Conservation (phyloP, 208 protist genomes). For the Leishmania martiniquensis region DNA sequence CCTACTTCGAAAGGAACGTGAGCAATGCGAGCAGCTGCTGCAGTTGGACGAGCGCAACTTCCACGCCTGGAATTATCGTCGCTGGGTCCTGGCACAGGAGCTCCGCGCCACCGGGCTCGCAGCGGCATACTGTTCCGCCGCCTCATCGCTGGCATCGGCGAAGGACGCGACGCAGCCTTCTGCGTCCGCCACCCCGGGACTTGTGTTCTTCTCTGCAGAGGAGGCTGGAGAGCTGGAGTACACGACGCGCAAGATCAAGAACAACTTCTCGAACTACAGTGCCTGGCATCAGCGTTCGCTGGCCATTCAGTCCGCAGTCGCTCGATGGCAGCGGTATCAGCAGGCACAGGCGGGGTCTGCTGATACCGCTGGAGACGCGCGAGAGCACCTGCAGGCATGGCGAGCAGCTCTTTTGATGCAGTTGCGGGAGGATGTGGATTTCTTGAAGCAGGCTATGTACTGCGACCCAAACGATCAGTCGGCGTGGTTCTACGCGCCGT, state of each 20-base stretch:
- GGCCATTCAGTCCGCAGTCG: constrained; percentile 43
- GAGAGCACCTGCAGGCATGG: neutral
- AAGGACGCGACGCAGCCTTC: neutral
- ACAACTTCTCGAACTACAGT: constrained; percentile 98
- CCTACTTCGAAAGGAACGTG: constrained; percentile 61
- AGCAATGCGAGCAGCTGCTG: constrained; percentile 75
- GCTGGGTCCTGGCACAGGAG: constrained; percentile 52
- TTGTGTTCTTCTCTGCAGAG: constrained; percentile 34
- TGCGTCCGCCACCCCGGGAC: neutral
- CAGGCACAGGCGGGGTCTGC: neutral
- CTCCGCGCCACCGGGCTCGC: constrained; percentile 20
- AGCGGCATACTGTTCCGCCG: neutral
- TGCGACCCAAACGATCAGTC: constrained; percentile 90
- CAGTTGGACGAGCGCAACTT: constrained; percentile 91
- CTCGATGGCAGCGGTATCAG: constrained; percentile 13
- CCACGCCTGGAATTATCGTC: constrained; percentile 89
- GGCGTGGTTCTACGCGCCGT: constrained; percentile 86
- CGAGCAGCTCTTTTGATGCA: constrained; percentile 11
- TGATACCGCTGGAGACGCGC: neutral
- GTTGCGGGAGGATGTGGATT: constrained; percentile 56
- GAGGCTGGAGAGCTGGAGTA: constrained; percentile 80
- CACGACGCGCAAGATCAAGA: constrained; percentile 83
- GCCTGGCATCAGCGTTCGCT: constrained; percentile 95
- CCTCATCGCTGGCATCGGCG: neutral
- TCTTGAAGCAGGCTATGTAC: constrained; percentile 80